These are phyloP conservation scores for Neurospora tetrasperma DNA, from an alignment of 495 filamentous ascomycete species.

Conservation along the genomic window DNA sequence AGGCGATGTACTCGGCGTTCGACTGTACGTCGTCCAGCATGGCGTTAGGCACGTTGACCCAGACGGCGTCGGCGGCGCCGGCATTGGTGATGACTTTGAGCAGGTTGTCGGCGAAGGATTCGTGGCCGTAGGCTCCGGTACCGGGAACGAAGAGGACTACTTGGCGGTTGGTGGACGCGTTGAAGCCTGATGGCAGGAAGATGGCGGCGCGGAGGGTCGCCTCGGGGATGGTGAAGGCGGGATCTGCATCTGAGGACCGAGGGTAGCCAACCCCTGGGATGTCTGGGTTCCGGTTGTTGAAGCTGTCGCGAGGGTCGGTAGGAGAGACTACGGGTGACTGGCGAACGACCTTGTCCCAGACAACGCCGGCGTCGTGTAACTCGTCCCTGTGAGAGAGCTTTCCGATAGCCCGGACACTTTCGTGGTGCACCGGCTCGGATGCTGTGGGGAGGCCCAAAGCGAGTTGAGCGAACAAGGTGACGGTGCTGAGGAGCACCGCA, in stretches of 20 bases:
- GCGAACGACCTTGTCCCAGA: neutral
- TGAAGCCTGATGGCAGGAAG: neutral
- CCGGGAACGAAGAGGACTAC: conserved; percentile 35
- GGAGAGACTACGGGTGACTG: neutral
- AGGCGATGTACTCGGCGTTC: conserved; percentile 35
- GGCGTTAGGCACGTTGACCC: conserved; percentile 38
- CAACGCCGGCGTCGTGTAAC: neutral
- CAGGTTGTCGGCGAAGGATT: conserved; percentile 32
- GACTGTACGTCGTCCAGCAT: conserved; percentile 32
- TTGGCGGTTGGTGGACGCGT: neutral
- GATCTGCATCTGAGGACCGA: neutral
- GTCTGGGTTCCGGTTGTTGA: neutral
- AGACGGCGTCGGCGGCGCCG: conserved; percentile 33
- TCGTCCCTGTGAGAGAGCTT: neutral
- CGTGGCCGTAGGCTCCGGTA: conserved; percentile 31
- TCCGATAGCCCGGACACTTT: neutral
- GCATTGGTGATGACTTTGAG: conserved; percentile 27
- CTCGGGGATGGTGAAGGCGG: neutral
- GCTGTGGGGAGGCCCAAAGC: neutral
- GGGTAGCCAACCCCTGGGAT: neutral
- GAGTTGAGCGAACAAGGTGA: neutral
- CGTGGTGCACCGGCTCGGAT: neutral
- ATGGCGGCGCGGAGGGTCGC: neutral
- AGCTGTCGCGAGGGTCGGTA: neutral
- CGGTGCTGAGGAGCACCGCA: neutral